Base-by-base conservation (phyloP, 768 basidiomycete genomes). In the Albatrellus ellisii region DNA sequence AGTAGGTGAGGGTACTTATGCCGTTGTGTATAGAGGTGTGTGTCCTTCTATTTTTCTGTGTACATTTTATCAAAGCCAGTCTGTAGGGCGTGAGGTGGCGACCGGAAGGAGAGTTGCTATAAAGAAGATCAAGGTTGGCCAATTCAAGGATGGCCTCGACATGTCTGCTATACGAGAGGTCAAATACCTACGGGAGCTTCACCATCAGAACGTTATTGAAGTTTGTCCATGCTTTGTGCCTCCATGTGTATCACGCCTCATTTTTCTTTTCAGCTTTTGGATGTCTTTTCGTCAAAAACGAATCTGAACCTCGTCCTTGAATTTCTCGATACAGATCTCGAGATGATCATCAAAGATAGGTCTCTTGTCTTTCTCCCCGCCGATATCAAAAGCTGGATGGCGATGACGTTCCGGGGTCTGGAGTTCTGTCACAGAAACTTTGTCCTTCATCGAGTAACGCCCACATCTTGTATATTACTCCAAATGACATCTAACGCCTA, bases 121-220 rank as follows among this genome's bases (percentile, higher is more conserved):
- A 52, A 99, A 99, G 67, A 98, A 98, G 63, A 94, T 95, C 51
- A 94, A 94, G 55, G 82, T 92, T 11, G 90, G 91, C 4, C 85
- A 86, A 52, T 91, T 94, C 69, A 94, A 92, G 59, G 95, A 98
- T 62, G 95, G 95, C 10, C 71, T 99, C 26, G 94, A 98, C 62
- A 97, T 99, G 91, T 94, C 90, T 47, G 95, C 95, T 44, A 80
- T 99, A 43, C 81, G 95, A 11, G 95, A 99, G 63, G 92, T 99
- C 54, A 97, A 95, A 60, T 97, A 91, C 58, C 67, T 99, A 44
- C 79, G 91, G 27, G 95, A 99, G 59, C 62, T 99, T 31, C 79
- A 77, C 45, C 95, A 99, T 64, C 83, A 83, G 44, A 97, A 98
- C 55, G 73, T 99, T 54, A 97, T 99, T 50, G 86, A 87, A 68